A percentile compares a stretch with the other conserved stretches of the same genome.
phyloP scores from a whole-genome alignment of 345 rosid species.

The Pugionium cornutum region DNA sequence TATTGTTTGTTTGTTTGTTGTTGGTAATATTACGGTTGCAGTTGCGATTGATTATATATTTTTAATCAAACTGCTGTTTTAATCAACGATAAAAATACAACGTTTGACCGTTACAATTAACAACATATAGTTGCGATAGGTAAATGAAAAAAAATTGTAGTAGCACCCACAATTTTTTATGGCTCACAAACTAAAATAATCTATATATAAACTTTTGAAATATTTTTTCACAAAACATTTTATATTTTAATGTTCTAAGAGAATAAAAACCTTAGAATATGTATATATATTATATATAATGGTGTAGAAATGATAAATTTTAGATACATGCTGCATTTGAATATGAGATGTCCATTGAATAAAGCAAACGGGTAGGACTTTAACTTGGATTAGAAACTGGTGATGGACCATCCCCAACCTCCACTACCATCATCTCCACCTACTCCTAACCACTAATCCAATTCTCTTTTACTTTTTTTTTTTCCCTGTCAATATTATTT shows the following conservation, averaged over 20 bases:
- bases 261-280: neutral
- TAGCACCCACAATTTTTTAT: no score
- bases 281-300: neutral
- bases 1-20: no score
- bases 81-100: no score
- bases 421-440: slow-evolving; percentile 61
- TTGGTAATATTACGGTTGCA: no score
- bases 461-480: neutral
- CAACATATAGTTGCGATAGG: no score
- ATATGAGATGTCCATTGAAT: slow-evolving; percentile 18
- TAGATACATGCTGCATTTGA: slow-evolving; percentile 14
- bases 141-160: no score
- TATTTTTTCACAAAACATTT: no score
- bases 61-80: no score
- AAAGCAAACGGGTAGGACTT: slow-evolving; percentile 35
- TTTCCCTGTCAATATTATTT: slow-evolving; percentile 1
- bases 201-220: no score
- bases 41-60: no score
- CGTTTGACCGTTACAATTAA: no score
- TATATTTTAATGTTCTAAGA: neutral
- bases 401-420: slow-evolving; percentile 39
- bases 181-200: no score
- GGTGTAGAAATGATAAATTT: neutral
- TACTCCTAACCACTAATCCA: slow-evolving; percentile 60
- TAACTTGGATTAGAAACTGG: slow-evolving; percentile 29